Evolutionary conservation across 331 rosid species (phyloP), one percentile per base, ranked within the genome.

Genomic region (Pyracantha coccinea): DNA sequence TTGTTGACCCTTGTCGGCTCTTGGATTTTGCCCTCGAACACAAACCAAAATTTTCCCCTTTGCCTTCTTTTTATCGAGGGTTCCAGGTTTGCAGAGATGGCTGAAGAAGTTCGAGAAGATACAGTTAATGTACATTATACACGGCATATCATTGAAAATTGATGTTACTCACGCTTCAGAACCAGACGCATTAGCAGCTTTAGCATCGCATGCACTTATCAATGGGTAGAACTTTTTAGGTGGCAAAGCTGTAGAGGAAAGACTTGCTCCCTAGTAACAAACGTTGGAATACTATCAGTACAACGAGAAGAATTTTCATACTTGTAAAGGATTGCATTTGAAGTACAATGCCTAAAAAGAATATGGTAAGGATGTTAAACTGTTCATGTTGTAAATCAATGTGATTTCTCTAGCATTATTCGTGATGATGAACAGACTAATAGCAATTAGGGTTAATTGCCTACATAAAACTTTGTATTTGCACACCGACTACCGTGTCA

Each of bases 261-360:
- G 88, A 33, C 92, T 88, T 38, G 68, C 23, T 69, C 97, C 97
- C 95, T 91, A 32, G 5, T 50, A 67, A 75, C 45, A 38, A 11
- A 38, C 45, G 4, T 38, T 38, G 13, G 45, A 38, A 38, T 38
- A 38, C 14, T 10, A 10, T 38, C 45, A 38, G 14, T 38, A 38
- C 45, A 38, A 38, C 45, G 45, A 38, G 45, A 38, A 38, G 14
- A 38, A 38, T 3, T 38, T 38, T 38, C 45, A 0, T 38, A 38
- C 14, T 10, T 38, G 13, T 38, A 9, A 10, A 38, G 45, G 45
- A 38, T 38, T 38, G 2, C 45, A 38, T 10, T 38, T 10, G 1
- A 38, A 38, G 45, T 10, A 38, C 45, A 38, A 38, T 38, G 45
- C 45, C 45, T 38, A 38, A 38, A 12, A 38, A 38, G 45, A 38